These are phyloP conservation scores for Echites panduratus DNA, from an alignment of 257 asterid species.

Conservation along the genomic window DNA sequence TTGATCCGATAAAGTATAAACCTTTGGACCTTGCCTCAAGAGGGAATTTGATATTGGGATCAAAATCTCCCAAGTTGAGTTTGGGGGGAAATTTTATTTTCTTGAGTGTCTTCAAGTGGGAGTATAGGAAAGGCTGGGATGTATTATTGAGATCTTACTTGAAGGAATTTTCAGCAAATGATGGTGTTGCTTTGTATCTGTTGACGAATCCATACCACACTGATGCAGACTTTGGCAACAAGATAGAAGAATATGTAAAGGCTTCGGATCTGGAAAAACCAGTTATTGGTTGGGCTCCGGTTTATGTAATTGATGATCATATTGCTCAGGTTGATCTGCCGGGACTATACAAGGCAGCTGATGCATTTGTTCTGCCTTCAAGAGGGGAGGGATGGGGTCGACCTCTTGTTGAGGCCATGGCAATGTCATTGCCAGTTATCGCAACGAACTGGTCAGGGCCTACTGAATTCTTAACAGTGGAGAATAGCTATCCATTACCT, in stretches of 20 bases:
- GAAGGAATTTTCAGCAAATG: slow-evolving; percentile 51
- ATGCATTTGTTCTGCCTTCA: slow-evolving; percentile 66
- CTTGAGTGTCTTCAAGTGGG: slow-evolving; percentile 89
- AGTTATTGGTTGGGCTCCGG: slow-evolving; percentile 45
- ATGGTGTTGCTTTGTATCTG: slow-evolving; percentile 50
- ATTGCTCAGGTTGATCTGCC: slow-evolving; percentile 76
- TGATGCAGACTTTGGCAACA: slow-evolving; percentile 49
- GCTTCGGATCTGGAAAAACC: slow-evolving; percentile 45
- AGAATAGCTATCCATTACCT: slow-evolving; percentile 64
- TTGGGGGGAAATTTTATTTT: slow-evolving; percentile 34
- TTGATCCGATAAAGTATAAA: slow-evolving; percentile 48
- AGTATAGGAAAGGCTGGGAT: slow-evolving; percentile 88
- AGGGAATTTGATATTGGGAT: slow-evolving; percentile 47
- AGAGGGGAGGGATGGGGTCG: slow-evolving; percentile 99
- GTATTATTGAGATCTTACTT: slow-evolving; percentile 58
- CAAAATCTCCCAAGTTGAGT: slow-evolving; percentile 9
- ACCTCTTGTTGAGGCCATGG: slow-evolving; percentile 89
- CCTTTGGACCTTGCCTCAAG: slow-evolving; percentile 37
- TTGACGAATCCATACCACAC: slow-evolving; percentile 70
- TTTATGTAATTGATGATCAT: slow-evolving; percentile 59
- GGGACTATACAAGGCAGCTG: slow-evolving; percentile 47
- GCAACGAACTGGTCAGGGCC: slow-evolving; percentile 95
- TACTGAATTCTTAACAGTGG: slow-evolving; percentile 62
- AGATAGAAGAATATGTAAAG: slow-evolving; percentile 53
- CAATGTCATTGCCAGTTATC: slow-evolving; percentile 78